Evolutionary conservation across 2,329 filamentous ascomycete genomes (phyloP).

Genomic region (Aspergillus tanneri): DNA sequence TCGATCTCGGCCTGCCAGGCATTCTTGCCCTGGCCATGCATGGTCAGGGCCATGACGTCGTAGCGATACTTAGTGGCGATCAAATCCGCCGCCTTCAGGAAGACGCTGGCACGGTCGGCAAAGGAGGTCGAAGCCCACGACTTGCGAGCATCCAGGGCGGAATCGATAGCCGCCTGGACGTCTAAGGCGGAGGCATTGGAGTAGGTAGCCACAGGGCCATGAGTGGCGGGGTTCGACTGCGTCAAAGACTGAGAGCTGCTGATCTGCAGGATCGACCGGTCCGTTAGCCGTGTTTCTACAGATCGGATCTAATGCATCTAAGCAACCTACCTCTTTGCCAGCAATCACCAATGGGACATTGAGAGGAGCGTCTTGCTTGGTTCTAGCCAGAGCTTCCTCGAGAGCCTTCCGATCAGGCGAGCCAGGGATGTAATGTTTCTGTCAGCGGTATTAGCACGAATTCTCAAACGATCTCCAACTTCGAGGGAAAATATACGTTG

Average conservation of each 20-base stretch:
- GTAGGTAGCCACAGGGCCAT: conserved; percentile 78
- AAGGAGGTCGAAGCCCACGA: conserved; percentile 87
- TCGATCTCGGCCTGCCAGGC: conserved; percentile 99
- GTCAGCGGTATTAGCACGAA: background rate
- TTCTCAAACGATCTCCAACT: background rate
- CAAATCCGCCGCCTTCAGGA: conserved; percentile 92
- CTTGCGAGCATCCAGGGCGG: conserved; percentile 80
- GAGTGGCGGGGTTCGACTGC: conserved; percentile 81
- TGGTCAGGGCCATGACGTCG: conserved; percentile 92
- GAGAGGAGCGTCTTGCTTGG: conserved; percentile 68
- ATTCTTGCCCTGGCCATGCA: conserved; percentile 97
- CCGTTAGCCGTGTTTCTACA: no score
- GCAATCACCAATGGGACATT: conserved; percentile 80
- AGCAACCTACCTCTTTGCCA: conserved; percentile 67
- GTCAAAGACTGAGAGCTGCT: conserved; percentile 41
- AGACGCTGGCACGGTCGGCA: conserved; percentile 84
- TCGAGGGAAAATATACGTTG: conserved; percentile 67
- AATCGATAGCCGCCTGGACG: conserved; percentile 75
- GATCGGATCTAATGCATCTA: background rate
- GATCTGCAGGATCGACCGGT: conserved; percentile 28
- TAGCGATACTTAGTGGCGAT: conserved; percentile 91
- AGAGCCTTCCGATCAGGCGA: conserved; percentile 76
- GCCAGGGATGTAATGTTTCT: conserved; percentile 88
- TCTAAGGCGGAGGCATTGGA: conserved; percentile 76
- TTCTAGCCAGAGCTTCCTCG: conserved; percentile 66